Conservation (phyloP, 495 filamentous ascomycete genomes). For the Aspergillus heteromorphus region DNA sequence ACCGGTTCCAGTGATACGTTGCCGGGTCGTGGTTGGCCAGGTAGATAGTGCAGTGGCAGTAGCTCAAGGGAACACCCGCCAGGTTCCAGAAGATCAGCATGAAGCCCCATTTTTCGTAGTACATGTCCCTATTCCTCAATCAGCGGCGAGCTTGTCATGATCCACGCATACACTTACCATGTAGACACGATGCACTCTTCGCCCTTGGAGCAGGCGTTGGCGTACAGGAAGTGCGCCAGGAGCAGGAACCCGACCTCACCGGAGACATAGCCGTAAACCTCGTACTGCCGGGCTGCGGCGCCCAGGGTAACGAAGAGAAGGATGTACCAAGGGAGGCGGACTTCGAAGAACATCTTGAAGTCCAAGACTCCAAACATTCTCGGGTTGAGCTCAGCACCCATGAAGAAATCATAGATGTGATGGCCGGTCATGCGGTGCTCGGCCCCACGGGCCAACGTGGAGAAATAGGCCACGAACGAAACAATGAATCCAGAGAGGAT, state of each 20-base stretch:
- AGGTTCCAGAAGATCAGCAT: constrained; percentile 99
- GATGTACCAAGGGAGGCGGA: constrained; percentile 95
- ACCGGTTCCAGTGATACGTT: constrained; percentile 73
- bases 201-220: constrained; percentile 93
- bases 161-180: constrained; percentile 51
- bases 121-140: constrained; percentile 72
- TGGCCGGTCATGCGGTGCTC: constrained; percentile 90
- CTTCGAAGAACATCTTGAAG: constrained; percentile 99
- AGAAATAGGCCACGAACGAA: constrained; percentile 77
- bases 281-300: constrained; percentile 81
- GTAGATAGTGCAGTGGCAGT: constrained; percentile 96
- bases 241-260: constrained; percentile 83
- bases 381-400: constrained; percentile 96
- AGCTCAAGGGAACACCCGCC: constrained; percentile 88
- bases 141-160: not conserved
- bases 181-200: constrained; percentile 92
- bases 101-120: constrained; percentile 99
- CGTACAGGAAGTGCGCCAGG: constrained; percentile 93
- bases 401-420: constrained; percentile 96
- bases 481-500: constrained; percentile 83
- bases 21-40: constrained; percentile 81
- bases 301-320: constrained; percentile 73
- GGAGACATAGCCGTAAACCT: constrained; percentile 83
- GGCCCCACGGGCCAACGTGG: constrained; percentile 70
- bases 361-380: constrained; percentile 90